phyloP scores from a whole-genome alignment of 129 eudicot genomes.

The Arctium minus region DNA sequence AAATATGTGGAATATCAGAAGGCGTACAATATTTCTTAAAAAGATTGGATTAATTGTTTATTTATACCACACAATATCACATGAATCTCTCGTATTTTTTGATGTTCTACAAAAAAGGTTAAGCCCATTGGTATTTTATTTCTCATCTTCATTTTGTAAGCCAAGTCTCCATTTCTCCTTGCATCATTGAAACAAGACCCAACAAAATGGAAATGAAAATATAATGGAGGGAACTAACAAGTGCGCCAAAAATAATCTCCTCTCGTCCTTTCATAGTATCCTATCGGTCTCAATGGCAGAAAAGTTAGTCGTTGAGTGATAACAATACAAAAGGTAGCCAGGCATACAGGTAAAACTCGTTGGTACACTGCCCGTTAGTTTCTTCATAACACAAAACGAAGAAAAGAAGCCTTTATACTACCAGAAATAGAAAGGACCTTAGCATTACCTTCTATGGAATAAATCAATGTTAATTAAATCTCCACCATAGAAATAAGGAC shows the following conservation, averaged over 20 bases:
- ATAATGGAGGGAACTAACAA: background rate
- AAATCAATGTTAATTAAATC: background rate
- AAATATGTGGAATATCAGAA: background rate
- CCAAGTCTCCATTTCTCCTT: background rate
- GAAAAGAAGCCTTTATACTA: background rate
- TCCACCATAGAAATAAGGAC: background rate
- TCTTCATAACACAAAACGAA: background rate
- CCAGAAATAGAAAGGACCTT: no score
- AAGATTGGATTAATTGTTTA: background rate
- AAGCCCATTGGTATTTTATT: background rate
- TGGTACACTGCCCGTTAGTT: background rate
- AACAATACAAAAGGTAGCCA: background rate
- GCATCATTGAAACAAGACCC: background rate
- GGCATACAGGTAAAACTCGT: background rate
- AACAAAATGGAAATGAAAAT: background rate
- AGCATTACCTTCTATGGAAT: background rate
- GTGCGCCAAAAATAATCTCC: background rate
- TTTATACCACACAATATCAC: background rate
- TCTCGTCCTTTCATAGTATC: no score
- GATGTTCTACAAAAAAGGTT: background rate
- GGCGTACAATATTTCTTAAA: background rate
- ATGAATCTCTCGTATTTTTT: background rate
- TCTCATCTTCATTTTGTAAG: background rate
- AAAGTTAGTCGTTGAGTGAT: background rate
- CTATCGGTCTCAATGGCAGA: background rate